Evolutionary conservation across 768 basidiomycete genomes (phyloP).

Genomic region (Mycena galericulata): DNA sequence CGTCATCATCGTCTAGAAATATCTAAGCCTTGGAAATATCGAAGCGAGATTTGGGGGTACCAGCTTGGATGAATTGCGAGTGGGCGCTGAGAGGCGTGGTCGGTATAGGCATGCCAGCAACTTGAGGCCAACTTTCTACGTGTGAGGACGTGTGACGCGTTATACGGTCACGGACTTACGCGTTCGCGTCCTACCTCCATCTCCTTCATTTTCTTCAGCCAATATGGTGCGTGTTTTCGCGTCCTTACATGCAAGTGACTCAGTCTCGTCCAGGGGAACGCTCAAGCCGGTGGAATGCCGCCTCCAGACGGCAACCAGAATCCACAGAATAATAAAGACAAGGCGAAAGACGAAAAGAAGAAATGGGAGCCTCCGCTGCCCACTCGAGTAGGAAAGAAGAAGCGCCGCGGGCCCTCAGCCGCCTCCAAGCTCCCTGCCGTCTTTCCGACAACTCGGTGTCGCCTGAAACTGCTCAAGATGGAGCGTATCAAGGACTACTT

Average conservation of each 20-base stretch:
- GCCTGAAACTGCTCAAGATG: slow-evolving; percentile 93
- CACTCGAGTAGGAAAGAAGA: slow-evolving; percentile 97
- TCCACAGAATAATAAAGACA: slow-evolving; percentile 52
- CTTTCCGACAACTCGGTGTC: slow-evolving; percentile 94
- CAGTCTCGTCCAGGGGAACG: slow-evolving; percentile 68
- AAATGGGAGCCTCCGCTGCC: slow-evolving; percentile 99
- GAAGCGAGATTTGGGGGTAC: slow-evolving; percentile 44
- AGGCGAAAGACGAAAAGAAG: slow-evolving; percentile 74
- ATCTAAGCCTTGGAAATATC: not conserved
- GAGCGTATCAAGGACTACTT: slow-evolving; percentile 99
- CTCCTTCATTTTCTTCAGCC: slow-evolving; percentile 7
- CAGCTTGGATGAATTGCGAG: slow-evolving; percentile 87
- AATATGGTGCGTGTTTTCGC: slow-evolving; percentile 41
- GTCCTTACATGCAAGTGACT: not conserved
- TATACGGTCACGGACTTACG: slow-evolving; percentile 58
- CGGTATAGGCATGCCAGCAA: slow-evolving; percentile 41
- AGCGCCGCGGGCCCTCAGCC: slow-evolving; percentile 91
- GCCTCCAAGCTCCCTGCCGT: slow-evolving; percentile 93
- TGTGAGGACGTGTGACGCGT: slow-evolving; percentile 36
- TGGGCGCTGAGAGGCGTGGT: slow-evolving; percentile 67
- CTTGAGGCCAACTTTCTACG: no score
- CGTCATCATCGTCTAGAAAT: slow-evolving; percentile 78
- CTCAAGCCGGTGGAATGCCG: slow-evolving; percentile 72
- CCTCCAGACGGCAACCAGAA: slow-evolving; percentile 61
- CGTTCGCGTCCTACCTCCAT: slow-evolving; percentile 48